Percentiles rank a stretch among this genome's conserved stretches.
phyloP scores from a whole-genome alignment of 495 filamentous ascomycete species.

The Alectoria sarmentosa region DNA sequence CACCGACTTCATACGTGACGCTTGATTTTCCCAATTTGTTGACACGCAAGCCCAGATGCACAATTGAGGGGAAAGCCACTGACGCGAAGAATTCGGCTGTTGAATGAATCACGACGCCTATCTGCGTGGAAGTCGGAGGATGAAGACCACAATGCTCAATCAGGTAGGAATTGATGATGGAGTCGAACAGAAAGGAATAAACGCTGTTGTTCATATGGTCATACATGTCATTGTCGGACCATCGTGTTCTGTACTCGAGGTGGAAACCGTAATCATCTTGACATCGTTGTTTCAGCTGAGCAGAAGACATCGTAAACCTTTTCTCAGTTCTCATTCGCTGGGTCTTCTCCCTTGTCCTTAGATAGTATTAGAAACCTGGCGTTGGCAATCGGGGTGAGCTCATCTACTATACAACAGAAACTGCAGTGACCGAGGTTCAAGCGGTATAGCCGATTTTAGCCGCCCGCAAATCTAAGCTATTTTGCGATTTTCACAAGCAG shows the following conservation, averaged over 20 bases:
- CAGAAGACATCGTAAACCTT: slow-evolving; percentile 27
- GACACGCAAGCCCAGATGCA: slow-evolving; percentile 77
- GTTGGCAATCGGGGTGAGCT: not conserved
- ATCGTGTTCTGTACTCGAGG: slow-evolving; percentile 81
- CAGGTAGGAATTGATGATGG: slow-evolving; percentile 84
- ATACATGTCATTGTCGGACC: slow-evolving; percentile 98
- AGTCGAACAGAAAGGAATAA: slow-evolving; percentile 78
- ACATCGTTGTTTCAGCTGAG: slow-evolving; percentile 50
- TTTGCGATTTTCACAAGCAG: not conserved
- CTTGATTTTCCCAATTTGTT: slow-evolving; percentile 79
- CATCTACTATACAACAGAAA: too few species aligned
- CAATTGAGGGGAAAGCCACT: slow-evolving; percentile 72
- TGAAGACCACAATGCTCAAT: slow-evolving; percentile 70
- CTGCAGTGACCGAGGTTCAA: too few species aligned
- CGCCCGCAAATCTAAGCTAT: too few species aligned
- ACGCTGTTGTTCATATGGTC: slow-evolving; percentile 66
- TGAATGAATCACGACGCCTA: slow-evolving; percentile 76
- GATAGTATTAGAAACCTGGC: too few species aligned
- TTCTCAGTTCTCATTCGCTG: slow-evolving; percentile 56
- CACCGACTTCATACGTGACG: slow-evolving; percentile 85
- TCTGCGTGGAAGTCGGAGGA: slow-evolving; percentile 58
- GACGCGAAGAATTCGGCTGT: slow-evolving; percentile 79
- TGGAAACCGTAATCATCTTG: slow-evolving; percentile 71
- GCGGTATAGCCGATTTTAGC: too few species aligned
- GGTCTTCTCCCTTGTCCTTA: slow-evolving; percentile 45